Base-by-base conservation (phyloP, 306 rosid genomes). In the Gleditsia sinensis region DNA sequence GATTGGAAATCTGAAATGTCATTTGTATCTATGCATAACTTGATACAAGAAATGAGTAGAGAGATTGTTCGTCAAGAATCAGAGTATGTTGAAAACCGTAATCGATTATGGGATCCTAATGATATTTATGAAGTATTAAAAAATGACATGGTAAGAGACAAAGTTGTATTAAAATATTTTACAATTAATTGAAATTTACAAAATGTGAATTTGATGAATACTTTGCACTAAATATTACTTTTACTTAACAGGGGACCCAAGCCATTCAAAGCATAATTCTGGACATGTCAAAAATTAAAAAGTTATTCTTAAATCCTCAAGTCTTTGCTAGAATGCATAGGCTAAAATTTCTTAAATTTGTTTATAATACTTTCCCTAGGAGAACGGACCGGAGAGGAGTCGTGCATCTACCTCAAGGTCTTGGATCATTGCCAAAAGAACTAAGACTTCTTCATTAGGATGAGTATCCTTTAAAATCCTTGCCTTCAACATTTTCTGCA, bases 331-430 rank as follows among this genome's bases (percentile, higher is more conserved):
- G 9, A 10, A 61, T 36, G 67, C 67, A 61, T n/a, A n/a, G n/a
- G 49, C 5, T 62, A 19, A 62, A 62, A 17, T 36, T 62, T 37
- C 68, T 62, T 37, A 36, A 62, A 62, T 60, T 34, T 34, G 9
- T 9, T 28, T 17, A 25, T 19, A 6, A 37, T 39, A 9, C n/a
- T 10, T 12, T 42, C 14, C n/a, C n/a, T n/a, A n/a, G n/a, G n/a
- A n/a, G n/a, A n/a, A n/a, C n/a, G n/a, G n/a, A n/a, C n/a, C n/a
- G n/a, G n/a, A n/a, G n/a, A n/a, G n/a, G n/a, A n/a, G n/a, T n/a
- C n/a, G 50, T 62, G 6, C 32, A 62, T 62, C 68, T 62, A 62
- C 32, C 49, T 36, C 9, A 39, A 36, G 68, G 68, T 32, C 68
- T 62, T 37, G 20, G 9, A 62, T 37, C 8, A 20, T 37, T 62